Conservation (phyloP, 1,284 basidiomycete genomes). For the Austroboletus novae-zelandiae region DNA sequence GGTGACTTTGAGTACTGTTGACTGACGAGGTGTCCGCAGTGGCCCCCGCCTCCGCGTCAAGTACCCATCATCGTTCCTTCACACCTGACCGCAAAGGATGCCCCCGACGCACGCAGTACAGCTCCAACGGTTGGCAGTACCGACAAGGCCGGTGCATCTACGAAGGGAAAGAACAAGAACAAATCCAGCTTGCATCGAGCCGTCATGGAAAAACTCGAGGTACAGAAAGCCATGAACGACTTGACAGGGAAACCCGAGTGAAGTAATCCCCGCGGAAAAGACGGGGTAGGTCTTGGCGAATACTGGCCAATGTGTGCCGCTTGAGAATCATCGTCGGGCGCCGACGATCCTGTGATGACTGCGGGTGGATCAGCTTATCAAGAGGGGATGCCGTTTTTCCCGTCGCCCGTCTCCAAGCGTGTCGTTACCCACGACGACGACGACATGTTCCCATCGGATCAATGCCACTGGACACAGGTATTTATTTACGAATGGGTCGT, state of each 20-base stretch:
- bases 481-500: no score
- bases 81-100: slow-evolving; percentile 41
- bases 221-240: slow-evolving; percentile 69
- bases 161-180: slow-evolving; percentile 38
- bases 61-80: slow-evolving; percentile 72
- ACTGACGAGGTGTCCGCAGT: slow-evolving; percentile 40
- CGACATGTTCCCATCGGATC: neutral
- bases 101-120: slow-evolving; percentile 13
- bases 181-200: slow-evolving; percentile 69
- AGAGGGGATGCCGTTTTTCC: neutral
- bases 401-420: neutral
- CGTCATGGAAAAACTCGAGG: slow-evolving; percentile 70
- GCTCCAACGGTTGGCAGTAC: neutral
- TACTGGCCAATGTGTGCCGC: neutral
- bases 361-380: neutral
- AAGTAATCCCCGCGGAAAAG: neutral
- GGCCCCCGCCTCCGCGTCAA: slow-evolving; percentile 73
- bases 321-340: neutral
- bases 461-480: no score
- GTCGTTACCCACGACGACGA: neutral
- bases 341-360: neutral
- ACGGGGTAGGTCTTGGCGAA: neutral
- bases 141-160: slow-evolving; percentile 6
- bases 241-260: slow-evolving; percentile 35
- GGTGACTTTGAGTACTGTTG: neutral